Percentiles rank a stretch among this genome's conserved stretches.
Conservation (phyloP, 768 basidiomycete species). For the Suillus cothurnatus region DNA sequence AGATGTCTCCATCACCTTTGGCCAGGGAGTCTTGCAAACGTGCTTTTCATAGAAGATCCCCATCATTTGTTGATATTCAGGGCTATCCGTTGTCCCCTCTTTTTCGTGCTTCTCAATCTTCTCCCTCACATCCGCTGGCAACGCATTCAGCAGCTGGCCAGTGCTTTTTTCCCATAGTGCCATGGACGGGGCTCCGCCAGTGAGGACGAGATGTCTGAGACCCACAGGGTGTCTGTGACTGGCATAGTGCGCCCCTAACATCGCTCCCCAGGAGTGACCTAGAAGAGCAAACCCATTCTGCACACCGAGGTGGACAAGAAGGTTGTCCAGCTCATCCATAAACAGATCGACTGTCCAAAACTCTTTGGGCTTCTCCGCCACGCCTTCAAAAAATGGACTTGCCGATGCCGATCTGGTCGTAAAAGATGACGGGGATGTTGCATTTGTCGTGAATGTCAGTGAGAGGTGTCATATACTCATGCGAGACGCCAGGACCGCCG, state of each 20-base stretch:
- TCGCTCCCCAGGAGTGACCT: slow-evolving; percentile 57
- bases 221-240: slow-evolving; percentile 33
- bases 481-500: slow-evolving; percentile 52
- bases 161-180: slow-evolving; percentile 20
- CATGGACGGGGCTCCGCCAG: slow-evolving; percentile 30
- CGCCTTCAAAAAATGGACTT: slow-evolving; percentile 36
- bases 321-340: slow-evolving; percentile 49
- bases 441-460: slow-evolving; percentile 26
- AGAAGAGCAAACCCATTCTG: slow-evolving; percentile 41
- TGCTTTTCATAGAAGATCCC: slow-evolving; percentile 29
- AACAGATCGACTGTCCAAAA: slow-evolving; percentile 51
- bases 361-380: slow-evolving; percentile 31
- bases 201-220: slow-evolving; percentile 33
- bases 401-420: slow-evolving; percentile 47
- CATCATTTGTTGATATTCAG: slow-evolving; percentile 30
- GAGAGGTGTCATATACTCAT: slow-evolving; percentile 41
- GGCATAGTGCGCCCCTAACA: slow-evolving; percentile 42
- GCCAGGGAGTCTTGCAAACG: slow-evolving; percentile 31
- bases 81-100: slow-evolving; percentile 25
- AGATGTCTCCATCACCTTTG: slow-evolving; percentile 25
- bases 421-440: slow-evolving; percentile 41
- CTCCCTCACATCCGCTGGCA: slow-evolving; percentile 23
- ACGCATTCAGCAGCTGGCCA: slow-evolving; percentile 18
- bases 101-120: slow-evolving; percentile 26
- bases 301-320: slow-evolving; percentile 42